A percentile compares a stretch with the other conserved stretches of the same genome.
Conservation (phyloP, 1,284 basidiomycete species). For the Phellinidium pouzarii region DNA sequence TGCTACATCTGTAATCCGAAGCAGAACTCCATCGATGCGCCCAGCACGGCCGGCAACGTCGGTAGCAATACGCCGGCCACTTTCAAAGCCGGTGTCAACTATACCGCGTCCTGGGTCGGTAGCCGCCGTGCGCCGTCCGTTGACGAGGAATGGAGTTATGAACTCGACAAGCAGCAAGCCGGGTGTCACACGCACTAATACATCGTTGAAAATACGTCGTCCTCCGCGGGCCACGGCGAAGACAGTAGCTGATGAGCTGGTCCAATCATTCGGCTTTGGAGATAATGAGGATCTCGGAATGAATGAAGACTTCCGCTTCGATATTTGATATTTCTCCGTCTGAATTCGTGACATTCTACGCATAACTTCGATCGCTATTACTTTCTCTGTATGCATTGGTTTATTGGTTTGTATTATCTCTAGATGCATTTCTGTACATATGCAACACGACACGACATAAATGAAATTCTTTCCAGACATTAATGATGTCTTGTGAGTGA, state of each 20-base stretch:
- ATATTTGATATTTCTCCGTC: neutral
- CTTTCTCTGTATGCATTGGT: too few relatives aligned
- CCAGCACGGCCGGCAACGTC: slow-evolving; percentile 7
- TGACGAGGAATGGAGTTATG: neutral
- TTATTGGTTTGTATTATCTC: too few relatives aligned
- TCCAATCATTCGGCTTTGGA: neutral
- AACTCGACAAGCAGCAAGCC: neutral
- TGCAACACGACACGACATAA: too few relatives aligned
- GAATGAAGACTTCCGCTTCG: slow-evolving; percentile 13
- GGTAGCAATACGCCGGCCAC: slow-evolving; percentile 1
- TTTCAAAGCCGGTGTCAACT: neutral
- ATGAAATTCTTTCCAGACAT: too few relatives aligned
- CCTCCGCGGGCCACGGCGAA: neutral
- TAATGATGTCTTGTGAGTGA: too few relatives aligned
- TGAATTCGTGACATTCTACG: neutral
- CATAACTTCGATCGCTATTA: neutral
- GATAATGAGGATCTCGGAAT: neutral
- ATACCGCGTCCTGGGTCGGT: slow-evolving; percentile 9
- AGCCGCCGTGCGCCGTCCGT: neutral
- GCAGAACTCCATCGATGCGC: neutral
- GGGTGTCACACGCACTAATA: neutral
- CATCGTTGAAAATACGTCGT: too few relatives aligned
- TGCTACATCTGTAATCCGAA: neutral
- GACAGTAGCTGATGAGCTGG: neutral
- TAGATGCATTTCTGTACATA: too few relatives aligned